Base-by-base conservation (phyloP, 225 moss, liverwort and hornwort genomes). In the Physcomitrium patens region DNA sequence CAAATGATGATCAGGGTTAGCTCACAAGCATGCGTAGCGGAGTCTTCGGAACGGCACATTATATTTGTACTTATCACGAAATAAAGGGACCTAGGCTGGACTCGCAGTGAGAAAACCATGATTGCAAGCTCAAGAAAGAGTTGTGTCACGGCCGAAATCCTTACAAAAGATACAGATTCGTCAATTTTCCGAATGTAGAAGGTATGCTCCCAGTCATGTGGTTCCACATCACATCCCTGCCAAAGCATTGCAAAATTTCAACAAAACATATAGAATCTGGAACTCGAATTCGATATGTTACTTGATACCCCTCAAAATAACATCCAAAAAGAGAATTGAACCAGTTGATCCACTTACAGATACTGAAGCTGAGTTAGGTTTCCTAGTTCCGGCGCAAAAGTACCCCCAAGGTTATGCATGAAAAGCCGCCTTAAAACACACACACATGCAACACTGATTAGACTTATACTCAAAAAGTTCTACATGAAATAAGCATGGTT, bases 221-320 rank as follows among this genome's bases (percentile, higher is more conserved):
- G 76, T 96, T 96, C 96, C 96, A 94, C 94, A 94, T 94, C 62
- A 96, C 89, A 23, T 96, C 91, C 65, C 96, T 96, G 83, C 12
- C 68, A 56, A 0, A 46, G 4, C 3, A 1, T 27, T 44, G 44
- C 18, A 20, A 8, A 18, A 0, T 2, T 11, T 11, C 4, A 48
- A 12, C 47, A 26, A 43, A 12, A 0, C 0, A 7, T 26, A 54
- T 1, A 44, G 12, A 0, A 50, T 5, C 28, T 22, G 16, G 31
- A 52, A 37, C 0, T n/a, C 16, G n/a, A 4, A 24, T 12, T 12
- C 22, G 0, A 9, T 1, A 26, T 45, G 1, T 45, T 11, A 22
- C 10, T 8, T 12, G 20, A 24, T 3, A 53, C 60, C 22, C 11
- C 22, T 24, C 41, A 7, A 26, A 49, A 17, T 16, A 10, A 16